phyloP scores from a whole-genome alignment of 345 rosid genomes.

The Salix suchowensis region DNA sequence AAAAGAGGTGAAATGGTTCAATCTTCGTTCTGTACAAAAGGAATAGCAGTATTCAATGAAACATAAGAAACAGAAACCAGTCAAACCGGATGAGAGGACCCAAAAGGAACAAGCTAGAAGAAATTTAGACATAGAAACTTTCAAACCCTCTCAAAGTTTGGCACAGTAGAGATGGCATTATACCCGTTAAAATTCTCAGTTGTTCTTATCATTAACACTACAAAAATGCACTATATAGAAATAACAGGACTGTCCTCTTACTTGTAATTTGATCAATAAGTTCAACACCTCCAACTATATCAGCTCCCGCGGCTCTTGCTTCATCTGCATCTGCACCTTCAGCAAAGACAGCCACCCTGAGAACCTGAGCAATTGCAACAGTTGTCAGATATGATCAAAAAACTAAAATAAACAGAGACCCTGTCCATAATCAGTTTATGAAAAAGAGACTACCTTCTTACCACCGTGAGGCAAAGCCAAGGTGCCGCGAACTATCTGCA shows the following conservation, averaged over 20 bases:
- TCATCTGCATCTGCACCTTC: constrained; percentile 95
- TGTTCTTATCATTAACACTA: no score
- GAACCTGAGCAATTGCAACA: constrained; percentile 50
- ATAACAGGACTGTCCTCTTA: constrained; percentile 25
- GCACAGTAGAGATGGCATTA: no score
- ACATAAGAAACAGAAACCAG: no score
- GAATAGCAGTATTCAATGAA: no score
- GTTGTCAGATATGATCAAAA: neutral
- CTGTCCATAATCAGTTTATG: neutral
- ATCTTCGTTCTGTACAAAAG: no score
- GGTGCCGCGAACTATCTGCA: constrained; percentile 93
- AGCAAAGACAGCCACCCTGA: constrained; percentile 85
- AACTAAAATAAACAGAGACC: neutral
- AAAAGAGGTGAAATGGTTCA: neutral
- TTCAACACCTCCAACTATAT: constrained; percentile 83
- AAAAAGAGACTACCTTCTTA: constrained; percentile 53
- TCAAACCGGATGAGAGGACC: no score
- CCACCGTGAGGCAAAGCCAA: constrained; percentile 81
- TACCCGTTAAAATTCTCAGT: no score
- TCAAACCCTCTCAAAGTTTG: no score
- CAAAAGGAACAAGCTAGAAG: no score
- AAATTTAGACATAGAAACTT: no score
- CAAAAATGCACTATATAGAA: neutral
- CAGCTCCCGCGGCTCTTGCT: constrained; percentile 95
- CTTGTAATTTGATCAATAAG: constrained; percentile 78